A percentile compares a stretch with the other conserved stretches of the same genome.
These are phyloP conservation scores for Thymus quinquecostatus DNA, from an alignment of 257 asterid genomes.

Conservation along the genomic window DNA sequence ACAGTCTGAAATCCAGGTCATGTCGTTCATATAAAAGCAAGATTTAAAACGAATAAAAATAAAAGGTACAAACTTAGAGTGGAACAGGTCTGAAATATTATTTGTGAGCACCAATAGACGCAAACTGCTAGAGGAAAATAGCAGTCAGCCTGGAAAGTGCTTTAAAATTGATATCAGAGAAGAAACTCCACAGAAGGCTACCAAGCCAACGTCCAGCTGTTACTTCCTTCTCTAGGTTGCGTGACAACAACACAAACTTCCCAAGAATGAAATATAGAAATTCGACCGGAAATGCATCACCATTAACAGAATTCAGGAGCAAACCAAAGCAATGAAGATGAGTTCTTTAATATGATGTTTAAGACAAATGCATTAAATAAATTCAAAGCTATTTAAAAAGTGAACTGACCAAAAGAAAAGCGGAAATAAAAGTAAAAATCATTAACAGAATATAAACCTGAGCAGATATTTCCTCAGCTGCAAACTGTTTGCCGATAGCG, in stretches of 20 bases:
- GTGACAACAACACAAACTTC: not conserved
- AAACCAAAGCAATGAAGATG: not conserved
- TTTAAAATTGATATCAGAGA: not conserved
- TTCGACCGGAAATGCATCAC: not conserved
- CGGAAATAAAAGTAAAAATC: not conserved
- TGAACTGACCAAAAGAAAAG: not conserved
- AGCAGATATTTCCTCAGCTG: slow-evolving; percentile 94
- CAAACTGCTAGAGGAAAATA: slow-evolving; percentile 31
- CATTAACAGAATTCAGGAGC: not conserved
- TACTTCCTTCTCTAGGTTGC: slow-evolving; percentile 12
- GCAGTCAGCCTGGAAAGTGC: slow-evolving; percentile 36
- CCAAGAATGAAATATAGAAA: not conserved
- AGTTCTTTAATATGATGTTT: not conserved
- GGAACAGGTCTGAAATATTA: not conserved
- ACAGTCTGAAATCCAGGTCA: not conserved
- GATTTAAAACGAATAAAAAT: not conserved
- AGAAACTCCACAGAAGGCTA: slow-evolving; percentile 16
- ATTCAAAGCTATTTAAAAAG: not conserved
- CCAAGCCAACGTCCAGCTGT: not conserved
- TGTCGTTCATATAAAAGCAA: too few species aligned
- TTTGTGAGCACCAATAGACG: slow-evolving; percentile 34
- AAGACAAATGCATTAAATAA: not conserved
- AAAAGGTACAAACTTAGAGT: not conserved
- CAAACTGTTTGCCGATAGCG: slow-evolving; percentile 82
- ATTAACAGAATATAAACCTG: slow-evolving; percentile 52